Conservation (phyloP, 1,284 basidiomycete species). For the Fomitopsis betulina region DNA sequence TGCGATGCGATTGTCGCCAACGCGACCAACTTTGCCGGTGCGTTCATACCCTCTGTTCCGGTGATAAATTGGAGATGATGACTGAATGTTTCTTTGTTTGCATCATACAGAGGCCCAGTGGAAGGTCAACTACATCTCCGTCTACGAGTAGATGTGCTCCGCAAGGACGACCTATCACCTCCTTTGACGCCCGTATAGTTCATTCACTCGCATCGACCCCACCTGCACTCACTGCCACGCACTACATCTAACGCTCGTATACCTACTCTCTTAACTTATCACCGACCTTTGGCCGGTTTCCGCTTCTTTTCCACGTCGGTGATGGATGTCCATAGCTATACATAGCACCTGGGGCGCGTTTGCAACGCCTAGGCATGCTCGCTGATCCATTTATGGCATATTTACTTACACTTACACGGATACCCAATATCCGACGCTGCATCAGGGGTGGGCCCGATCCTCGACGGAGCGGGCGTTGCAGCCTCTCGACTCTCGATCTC, state of each 20-base stretch:
- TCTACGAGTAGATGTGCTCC: constrained; percentile 25
- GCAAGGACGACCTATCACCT: background rate
- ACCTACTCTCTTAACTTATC: background rate
- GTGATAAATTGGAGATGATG: background rate
- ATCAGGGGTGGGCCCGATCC: background rate
- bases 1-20: constrained; percentile 64
- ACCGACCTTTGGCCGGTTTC: background rate
- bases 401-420: too few species aligned
- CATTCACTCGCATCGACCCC: background rate
- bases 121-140: constrained; percentile 44
- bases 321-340: constrained; percentile 3
- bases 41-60: constrained; percentile 19
- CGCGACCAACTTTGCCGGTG: constrained; percentile 56
- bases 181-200: constrained; percentile 1
- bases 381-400: background rate
- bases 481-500: background rate
- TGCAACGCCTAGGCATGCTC: background rate
- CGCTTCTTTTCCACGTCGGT: background rate
- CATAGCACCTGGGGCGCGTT: background rate
- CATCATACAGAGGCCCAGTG: constrained; percentile 39
- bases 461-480: background rate
- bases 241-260: background rate
- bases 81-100: background rate
- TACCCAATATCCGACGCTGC: background rate
- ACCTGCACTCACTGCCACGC: background rate